These are phyloP conservation scores for Thermothielavioides terrestris DNA, from an alignment of 495 filamentous ascomycete species.

Conservation along the genomic window DNA sequence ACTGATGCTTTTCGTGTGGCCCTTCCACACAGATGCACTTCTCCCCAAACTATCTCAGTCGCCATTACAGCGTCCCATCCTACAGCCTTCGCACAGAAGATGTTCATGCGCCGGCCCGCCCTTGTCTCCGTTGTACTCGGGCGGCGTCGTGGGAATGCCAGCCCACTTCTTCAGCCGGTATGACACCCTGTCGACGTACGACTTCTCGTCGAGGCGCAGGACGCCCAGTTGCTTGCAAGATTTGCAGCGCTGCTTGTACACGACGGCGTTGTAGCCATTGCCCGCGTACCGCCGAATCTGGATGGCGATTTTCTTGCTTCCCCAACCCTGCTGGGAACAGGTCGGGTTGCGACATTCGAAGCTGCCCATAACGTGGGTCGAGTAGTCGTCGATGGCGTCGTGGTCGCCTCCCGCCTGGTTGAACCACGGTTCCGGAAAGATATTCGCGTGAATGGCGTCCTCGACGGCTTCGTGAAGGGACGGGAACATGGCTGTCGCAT, in stretches of 20 bases:
- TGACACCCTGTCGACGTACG: constrained; percentile 24
- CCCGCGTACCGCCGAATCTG: constrained; percentile 14
- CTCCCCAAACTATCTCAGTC: too few relatives aligned
- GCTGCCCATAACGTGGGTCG: constrained; percentile 22
- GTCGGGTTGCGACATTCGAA: constrained; percentile 17
- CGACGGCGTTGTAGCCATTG: constrained; percentile 24
- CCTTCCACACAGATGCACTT: too few relatives aligned
- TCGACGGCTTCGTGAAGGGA: background rate
- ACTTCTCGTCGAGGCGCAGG: constrained; percentile 17
- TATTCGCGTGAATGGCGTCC: background rate
- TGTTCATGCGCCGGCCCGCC: constrained; percentile 12
- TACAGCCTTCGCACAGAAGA: constrained; percentile 25
- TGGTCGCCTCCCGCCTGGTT: background rate
- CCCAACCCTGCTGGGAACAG: constrained; percentile 19
- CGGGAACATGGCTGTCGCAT: background rate
- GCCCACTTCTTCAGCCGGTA: constrained; percentile 26
- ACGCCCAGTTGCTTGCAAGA: constrained; percentile 16
- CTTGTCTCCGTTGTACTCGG: background rate
- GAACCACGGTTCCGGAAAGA: background rate
- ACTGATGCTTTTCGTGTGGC: too few relatives aligned
- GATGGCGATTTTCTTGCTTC: constrained; percentile 23
- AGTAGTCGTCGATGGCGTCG: constrained; percentile 1
- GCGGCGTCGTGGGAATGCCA: constrained; percentile 12
- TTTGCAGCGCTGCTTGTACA: constrained; percentile 25
- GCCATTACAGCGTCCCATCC: constrained; percentile 10